Evolutionary conservation across 2,329 filamentous ascomycete genomes (phyloP), one percentile per base, ranked within the genome.

Genomic region (Ophiostoma angusticollis): DNA sequence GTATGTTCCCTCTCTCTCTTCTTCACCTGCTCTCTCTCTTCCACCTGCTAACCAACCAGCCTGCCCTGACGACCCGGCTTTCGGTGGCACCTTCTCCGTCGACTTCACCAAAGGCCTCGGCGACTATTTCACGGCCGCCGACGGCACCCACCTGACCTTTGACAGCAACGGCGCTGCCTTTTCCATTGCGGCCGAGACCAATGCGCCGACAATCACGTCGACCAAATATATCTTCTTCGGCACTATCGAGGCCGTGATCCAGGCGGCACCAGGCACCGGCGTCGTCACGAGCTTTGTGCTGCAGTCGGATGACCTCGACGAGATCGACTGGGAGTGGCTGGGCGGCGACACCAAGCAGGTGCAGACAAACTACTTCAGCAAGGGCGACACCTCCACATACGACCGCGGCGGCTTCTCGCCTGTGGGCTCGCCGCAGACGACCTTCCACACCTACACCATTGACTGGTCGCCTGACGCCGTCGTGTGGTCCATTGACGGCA

Each of bases 191-290:
- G 65, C 73, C 36, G 70, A 74, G 46, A 65, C 56, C 11, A 71
- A 85, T 37, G 75, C 72, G 35, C 79, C 84, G 27, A 84, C 81
- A 24, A 84, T 93, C 59, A 70, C 68, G 52, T 74, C 73, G 41
- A 70, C 77, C 53, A 87, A 86, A 72, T 96, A 93, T 69, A 84
- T 98, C 59, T 95, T 96, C 83, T 96, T 94, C 59, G 91, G 91
- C 46, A 78, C 78, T 53, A 74, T 95, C 50, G 82, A 93, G 39
- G 75, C 85, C 44, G 74, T 73, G 22, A 65, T 93, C 54, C 80
- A 86, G 60, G 80, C 82, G 28, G 80, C 91, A 19, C 72, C 80
- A 3, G 91, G 89, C 31, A 67, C 67, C 6, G 91, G 91, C 49
- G 82, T 98, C 47, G 83, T 98, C 46, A 95, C 86, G 63, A 87